Conservation (phyloP, 768 basidiomycete genomes). For the Butyriboletus loyo region DNA sequence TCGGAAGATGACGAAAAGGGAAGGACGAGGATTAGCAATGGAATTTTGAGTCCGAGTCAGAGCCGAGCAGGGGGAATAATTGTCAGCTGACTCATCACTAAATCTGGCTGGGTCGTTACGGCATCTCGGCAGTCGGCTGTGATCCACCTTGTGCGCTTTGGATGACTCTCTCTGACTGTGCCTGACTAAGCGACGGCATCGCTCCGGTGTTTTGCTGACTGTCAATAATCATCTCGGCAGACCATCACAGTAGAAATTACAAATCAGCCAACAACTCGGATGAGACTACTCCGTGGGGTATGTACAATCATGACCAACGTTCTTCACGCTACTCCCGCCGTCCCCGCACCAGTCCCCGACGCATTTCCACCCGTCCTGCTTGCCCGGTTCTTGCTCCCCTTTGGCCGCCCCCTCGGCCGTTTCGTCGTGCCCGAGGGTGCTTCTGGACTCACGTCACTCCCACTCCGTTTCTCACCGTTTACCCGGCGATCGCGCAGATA, state of each 20-base stretch:
- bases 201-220: neutral
- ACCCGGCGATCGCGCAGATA: slow-evolving; percentile 63
- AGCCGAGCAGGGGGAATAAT: slow-evolving; percentile 9
- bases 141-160: too few species aligned
- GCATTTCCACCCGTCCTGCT: slow-evolving; percentile 18
- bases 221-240: too few species aligned
- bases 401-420: slow-evolving; percentile 62
- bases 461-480: slow-evolving; percentile 41
- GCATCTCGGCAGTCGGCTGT: neutral
- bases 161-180: neutral
- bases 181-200: slow-evolving; percentile 17
- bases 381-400: slow-evolving; percentile 61
- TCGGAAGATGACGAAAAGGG: slow-evolving; percentile 32
- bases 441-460: slow-evolving; percentile 28
- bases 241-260: neutral
- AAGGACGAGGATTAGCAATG: slow-evolving; percentile 30
- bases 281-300: slow-evolving; percentile 4
- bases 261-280: neutral
- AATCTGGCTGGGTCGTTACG: neutral
- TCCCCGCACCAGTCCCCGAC: slow-evolving; percentile 8
- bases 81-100: slow-evolving; percentile 9
- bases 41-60: slow-evolving; percentile 19
- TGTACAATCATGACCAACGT: neutral
- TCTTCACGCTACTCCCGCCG: neutral
- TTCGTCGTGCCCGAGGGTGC: slow-evolving; percentile 36